These are phyloP conservation scores for Syzygium grande DNA, from an alignment of 345 rosid genomes.

Conservation along the genomic window DNA sequence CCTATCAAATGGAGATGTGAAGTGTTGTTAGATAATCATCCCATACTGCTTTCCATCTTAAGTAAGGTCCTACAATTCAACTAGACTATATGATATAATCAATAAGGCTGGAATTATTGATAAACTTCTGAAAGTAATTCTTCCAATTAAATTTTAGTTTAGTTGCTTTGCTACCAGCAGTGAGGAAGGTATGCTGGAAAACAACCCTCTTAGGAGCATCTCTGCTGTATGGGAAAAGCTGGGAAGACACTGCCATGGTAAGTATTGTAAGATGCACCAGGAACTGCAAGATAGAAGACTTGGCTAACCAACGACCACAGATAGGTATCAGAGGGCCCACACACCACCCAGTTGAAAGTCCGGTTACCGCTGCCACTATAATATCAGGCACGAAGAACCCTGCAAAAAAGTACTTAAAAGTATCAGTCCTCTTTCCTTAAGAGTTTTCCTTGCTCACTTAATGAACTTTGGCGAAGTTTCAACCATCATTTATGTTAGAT, in stretches of 20 bases:
- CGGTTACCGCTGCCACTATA: conserved; percentile 60
- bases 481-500: not conserved
- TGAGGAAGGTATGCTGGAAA: conserved; percentile 68
- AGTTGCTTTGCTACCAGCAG: conserved; percentile 46
- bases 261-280: conserved; percentile 61
- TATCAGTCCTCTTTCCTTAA: not conserved
- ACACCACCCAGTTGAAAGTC: conserved; percentile 71
- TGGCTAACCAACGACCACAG: conserved; percentile 74
- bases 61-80: not conserved
- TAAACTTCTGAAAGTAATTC: not conserved
- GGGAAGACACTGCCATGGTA: conserved; percentile 79
- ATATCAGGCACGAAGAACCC: conserved; percentile 71
- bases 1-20: conserved; percentile 30
- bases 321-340: conserved; percentile 78
- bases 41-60: not conserved
- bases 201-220: conserved; percentile 89
- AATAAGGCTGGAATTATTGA: not conserved
- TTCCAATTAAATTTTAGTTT: not conserved
- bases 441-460: not conserved
- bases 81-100: not conserved
- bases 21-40: not conserved
- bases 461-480: not conserved
- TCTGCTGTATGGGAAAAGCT: conserved; percentile 82
- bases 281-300: conserved; percentile 58
- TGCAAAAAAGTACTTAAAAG: conserved; percentile 25